Base-by-base conservation (phyloP, 108 stramenopile genomes). In the Pseudonitzschia multiseries region DNA sequence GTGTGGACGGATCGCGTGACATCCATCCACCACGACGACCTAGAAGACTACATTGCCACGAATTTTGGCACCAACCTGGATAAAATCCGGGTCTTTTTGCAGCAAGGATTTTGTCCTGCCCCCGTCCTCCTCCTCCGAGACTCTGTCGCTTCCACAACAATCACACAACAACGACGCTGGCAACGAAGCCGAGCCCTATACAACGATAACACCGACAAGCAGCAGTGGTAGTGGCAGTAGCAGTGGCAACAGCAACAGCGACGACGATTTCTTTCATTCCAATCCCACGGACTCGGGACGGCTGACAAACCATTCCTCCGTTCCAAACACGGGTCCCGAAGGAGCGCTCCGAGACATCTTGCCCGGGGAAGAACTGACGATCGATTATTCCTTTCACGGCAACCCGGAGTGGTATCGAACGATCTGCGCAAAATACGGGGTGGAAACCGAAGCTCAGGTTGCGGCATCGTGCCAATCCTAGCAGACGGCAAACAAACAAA, bases 281-380 rank as follows among this genome's bases (percentile, higher is more conserved):
- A 76, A 76, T 63, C 75, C 75, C 12, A 76, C 75, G 9, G 75
- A 76, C 59, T 57, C 75, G 4, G 75, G 75, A 4, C 41, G 68
- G 21, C 62, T 69, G 21, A 76, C 69, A 42, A 76, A 76, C 60
- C 75, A 76, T 69, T 63, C 60, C 10, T 63, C 59, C 21, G 69
- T 59, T 46, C 68, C 75, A 27, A 76, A 76, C 48, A 68, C 42
- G 5, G 51, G 68, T 26, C 68, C 68, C 17, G 43, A 76, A 42
- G 75, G 75, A 41, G 69, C 75, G 2, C 48, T 51, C 46, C 59
- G 75, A 1, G 46, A 41, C 20, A 71, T 77, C 14, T 6, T 43
- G 17, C 50, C 50, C 1, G 76, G 76, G n/a, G 76, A 77, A 57
- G 76, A 77, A 61, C 41, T 77, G 54, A 71, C 70, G 28, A 61